These are phyloP conservation scores for Dothideomycetes sp. DNA, from an alignment of 2,329 filamentous ascomycete genomes.

Conservation along the genomic window DNA sequence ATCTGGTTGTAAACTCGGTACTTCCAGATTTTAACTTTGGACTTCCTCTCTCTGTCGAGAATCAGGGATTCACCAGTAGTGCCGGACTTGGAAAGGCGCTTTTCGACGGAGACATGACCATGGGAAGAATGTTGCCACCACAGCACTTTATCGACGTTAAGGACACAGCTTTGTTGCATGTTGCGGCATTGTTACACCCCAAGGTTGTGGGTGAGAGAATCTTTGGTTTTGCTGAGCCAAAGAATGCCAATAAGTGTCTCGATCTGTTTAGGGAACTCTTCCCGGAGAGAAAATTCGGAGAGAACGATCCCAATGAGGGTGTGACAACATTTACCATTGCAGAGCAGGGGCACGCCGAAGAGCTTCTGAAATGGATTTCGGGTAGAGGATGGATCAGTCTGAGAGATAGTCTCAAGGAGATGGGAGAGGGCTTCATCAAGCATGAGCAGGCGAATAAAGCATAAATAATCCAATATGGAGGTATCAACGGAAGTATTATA, in stretches of 20 bases:
- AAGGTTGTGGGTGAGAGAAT: conserved; percentile 42
- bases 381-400: conserved; percentile 24
- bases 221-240: conserved; percentile 43
- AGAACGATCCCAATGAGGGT: conserved; percentile 17
- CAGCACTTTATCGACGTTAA: conserved; percentile 38
- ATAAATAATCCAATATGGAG: no score
- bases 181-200: conserved; percentile 42
- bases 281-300: conserved; percentile 32
- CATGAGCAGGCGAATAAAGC: conserved; percentile 1
- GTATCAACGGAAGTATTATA: no score
- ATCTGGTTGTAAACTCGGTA: neutral
- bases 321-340: conserved; percentile 21
- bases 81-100: conserved; percentile 9
- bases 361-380: conserved; percentile 24
- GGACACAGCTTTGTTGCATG: conserved; percentile 44
- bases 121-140: conserved; percentile 1
- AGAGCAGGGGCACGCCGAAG: conserved; percentile 21
- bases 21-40: conserved; percentile 21
- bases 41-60: conserved; percentile 14
- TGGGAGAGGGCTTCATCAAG: conserved; percentile 2
- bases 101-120: conserved; percentile 16
- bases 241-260: conserved; percentile 39
- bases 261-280: conserved; percentile 29
- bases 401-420: conserved; percentile 21
- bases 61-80: conserved; percentile 13